Conservation (phyloP, 352 stramenopile genomes). For the Phytopythium oedochilum region DNA sequence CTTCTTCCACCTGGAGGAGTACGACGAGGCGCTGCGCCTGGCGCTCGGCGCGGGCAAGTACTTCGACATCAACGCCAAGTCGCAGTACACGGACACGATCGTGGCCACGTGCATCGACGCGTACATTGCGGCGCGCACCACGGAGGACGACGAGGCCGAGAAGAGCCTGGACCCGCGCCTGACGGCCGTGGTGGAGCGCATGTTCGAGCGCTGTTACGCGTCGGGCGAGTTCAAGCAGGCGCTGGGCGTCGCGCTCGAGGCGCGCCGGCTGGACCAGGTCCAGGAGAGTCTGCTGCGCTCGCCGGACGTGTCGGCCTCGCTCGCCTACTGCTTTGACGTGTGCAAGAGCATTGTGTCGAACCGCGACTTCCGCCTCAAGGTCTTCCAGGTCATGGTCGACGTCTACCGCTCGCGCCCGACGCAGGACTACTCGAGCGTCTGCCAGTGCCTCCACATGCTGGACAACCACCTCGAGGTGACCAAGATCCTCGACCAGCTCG, state of each 20-base stretch:
- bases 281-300: constrained; percentile 88
- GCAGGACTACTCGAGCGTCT: constrained; percentile 72
- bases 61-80: constrained; percentile 92
- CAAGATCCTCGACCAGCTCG: constrained; percentile 85
- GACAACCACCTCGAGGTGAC: constrained; percentile 80
- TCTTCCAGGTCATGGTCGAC: constrained; percentile 90
- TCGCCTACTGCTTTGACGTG: constrained; percentile 93
- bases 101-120: constrained; percentile 97
- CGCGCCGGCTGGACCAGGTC: constrained; percentile 90
- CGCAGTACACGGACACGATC: constrained; percentile 97
- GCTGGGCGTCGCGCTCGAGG: constrained; percentile 96
- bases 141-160: constrained; percentile 69
- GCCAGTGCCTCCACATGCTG: constrained; percentile 88
- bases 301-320: constrained; percentile 57
- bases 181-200: constrained; percentile 93
- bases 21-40: constrained; percentile 92
- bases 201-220: constrained; percentile 97
- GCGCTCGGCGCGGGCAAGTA: constrained; percentile 94
- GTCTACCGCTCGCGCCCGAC: constrained; percentile 62
- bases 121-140: constrained; percentile 90
- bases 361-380: constrained; percentile 94
- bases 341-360: constrained; percentile 91
- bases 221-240: constrained; percentile 95
- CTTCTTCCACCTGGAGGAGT: constrained; percentile 99
- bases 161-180: constrained; percentile 89